Evolutionary conservation across 306 rosid genomes (phyloP).

Genomic region (Cucurbita pepo): DNA sequence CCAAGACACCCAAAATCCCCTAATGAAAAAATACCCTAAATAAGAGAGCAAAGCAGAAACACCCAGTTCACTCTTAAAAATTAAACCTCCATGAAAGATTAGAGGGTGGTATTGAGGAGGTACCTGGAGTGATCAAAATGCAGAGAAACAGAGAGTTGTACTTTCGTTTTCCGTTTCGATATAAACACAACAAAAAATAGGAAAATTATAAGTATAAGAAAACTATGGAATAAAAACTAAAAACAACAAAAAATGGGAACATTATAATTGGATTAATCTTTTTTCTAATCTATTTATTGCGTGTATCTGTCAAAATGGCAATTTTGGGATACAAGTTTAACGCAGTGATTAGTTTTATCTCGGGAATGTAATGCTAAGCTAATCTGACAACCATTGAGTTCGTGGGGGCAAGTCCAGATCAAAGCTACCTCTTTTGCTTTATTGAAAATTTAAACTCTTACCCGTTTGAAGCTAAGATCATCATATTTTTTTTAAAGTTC

Average conservation of each 20-base stretch:
- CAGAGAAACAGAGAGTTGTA: not conserved
- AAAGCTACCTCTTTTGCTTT: too few species aligned
- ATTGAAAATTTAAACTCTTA: too few species aligned
- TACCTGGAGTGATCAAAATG: conserved; percentile 18
- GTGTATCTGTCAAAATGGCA: too few species aligned
- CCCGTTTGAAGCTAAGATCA: too few species aligned
- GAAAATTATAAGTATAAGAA: not conserved
- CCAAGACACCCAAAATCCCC: conserved; percentile 23
- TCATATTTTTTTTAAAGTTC: too few species aligned
- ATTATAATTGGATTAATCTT: too few species aligned
- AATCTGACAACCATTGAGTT: too few species aligned
- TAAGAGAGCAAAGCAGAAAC: not conserved
- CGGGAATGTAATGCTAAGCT: too few species aligned
- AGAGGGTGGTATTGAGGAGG: not conserved
- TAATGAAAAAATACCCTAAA: conserved; percentile 17
- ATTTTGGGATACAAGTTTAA: too few species aligned
- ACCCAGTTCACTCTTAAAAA: conserved; percentile 2
- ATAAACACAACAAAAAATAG: not conserved
- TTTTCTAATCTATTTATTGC: too few species aligned
- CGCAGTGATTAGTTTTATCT: too few species aligned
- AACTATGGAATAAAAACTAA: not conserved
- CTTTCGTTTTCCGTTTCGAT: not conserved
- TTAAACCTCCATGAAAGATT: not conserved
- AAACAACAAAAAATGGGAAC: not conserved
- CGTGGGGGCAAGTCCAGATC: too few species aligned